These are phyloP conservation scores for Annulohypoxylon moriforme DNA, from an alignment of 495 filamentous ascomycete genomes.

Conservation along the genomic window DNA sequence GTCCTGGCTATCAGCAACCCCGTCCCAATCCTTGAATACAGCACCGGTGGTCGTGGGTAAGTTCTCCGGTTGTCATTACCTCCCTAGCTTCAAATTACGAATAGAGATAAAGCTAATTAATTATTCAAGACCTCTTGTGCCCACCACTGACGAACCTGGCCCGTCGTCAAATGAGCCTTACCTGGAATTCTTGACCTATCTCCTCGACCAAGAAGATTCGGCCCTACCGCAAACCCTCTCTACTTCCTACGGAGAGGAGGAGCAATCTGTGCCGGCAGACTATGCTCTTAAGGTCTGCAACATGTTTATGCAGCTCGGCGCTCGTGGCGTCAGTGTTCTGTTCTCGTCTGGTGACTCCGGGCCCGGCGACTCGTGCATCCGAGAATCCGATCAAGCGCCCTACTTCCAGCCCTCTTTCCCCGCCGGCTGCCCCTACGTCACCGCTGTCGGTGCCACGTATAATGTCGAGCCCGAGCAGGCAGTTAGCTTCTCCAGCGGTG, in stretches of 20 bases:
- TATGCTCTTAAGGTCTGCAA: conserved; percentile 76
- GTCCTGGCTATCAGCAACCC: conserved; percentile 65
- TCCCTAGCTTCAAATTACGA: neutral
- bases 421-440: conserved; percentile 77
- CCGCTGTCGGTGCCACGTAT: conserved; percentile 74
- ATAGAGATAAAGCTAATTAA: conserved; percentile 16
- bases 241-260: conserved; percentile 81
- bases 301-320: conserved; percentile 72
- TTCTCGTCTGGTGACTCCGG: conserved; percentile 79
- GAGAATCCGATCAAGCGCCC: conserved; percentile 70
- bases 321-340: conserved; percentile 76
- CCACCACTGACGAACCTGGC: conserved; percentile 68
- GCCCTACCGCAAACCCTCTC: conserved; percentile 78
- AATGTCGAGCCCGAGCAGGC: conserved; percentile 67
- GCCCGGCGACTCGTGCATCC: conserved; percentile 70
- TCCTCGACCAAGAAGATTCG: conserved; percentile 46
- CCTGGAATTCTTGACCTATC: conserved; percentile 72
- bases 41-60: conserved; percentile 69
- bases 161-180: conserved; percentile 77
- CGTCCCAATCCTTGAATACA: conserved; percentile 72
- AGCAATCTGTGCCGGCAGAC: conserved; percentile 70
- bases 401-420: conserved; percentile 79
- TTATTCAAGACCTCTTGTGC: conserved; percentile 60
- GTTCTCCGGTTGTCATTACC: neutral
- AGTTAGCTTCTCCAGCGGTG: conserved; percentile 70